Percentiles rank a stretch among this genome's conserved stretches.
Conservation (phyloP, 2,329 filamentous ascomycete species). For the Acrodontium crateriforme region DNA sequence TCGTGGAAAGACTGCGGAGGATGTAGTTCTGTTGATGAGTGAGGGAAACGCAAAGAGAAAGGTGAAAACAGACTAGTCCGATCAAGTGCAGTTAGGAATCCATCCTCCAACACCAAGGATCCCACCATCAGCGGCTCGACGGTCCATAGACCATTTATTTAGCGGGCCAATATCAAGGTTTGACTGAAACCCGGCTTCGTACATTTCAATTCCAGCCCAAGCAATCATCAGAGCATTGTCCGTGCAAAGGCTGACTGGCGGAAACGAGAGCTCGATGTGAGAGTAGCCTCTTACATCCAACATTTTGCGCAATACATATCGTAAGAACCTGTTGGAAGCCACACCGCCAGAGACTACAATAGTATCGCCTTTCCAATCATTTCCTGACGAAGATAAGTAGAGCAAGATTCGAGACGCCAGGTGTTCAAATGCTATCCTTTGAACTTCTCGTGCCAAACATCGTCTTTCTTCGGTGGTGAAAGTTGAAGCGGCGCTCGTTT, state of each 20-base stretch:
- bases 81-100: slow-evolving; percentile 13
- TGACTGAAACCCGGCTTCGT: slow-evolving; percentile 56
- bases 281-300: slow-evolving; percentile 54
- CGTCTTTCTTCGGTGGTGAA: slow-evolving; percentile 48
- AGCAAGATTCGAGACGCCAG: slow-evolving; percentile 61
- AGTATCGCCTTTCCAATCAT: slow-evolving; percentile 31
- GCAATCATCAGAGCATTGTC: slow-evolving; percentile 98
- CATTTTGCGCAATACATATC: slow-evolving; percentile 42
- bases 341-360: slow-evolving; percentile 85
- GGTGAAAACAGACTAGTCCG: slow-evolving; percentile 25
- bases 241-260: slow-evolving; percentile 67
- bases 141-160: slow-evolving; percentile 63
- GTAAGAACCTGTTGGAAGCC: slow-evolving; percentile 68
- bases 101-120: slow-evolving; percentile 49
- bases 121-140: slow-evolving; percentile 45
- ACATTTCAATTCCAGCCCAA: slow-evolving; percentile 92
- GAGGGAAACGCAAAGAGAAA: slow-evolving; percentile 37
- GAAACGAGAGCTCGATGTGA: slow-evolving; percentile 51
- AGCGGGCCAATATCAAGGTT: slow-evolving; percentile 46
- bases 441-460: slow-evolving; percentile 55
- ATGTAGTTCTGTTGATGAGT: slow-evolving; percentile 35
- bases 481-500: slow-evolving; percentile 12
- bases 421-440: slow-evolving; percentile 80
- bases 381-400: slow-evolving; percentile 9
- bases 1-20: slow-evolving; percentile 43